Evolutionary conservation across 2,329 filamentous ascomycete genomes (phyloP).

Genomic region (Fusarium anguioides): DNA sequence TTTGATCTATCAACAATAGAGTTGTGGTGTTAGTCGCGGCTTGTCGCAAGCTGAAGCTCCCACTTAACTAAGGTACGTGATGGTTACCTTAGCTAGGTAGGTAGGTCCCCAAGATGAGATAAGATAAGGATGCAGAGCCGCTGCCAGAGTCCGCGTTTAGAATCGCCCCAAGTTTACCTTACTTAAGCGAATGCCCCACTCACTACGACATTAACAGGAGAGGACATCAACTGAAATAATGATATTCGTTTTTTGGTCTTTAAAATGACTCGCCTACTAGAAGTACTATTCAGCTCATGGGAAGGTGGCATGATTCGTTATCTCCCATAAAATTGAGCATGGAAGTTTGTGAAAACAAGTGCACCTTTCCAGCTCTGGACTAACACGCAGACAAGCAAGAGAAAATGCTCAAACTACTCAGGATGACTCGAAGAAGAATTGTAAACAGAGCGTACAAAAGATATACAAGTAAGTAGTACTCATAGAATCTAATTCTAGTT

Average conservation of each 20-base stretch:
- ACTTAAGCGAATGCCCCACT: slow-evolving; percentile 3
- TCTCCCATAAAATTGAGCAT: not conserved
- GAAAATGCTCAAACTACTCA: too few relatives aligned
- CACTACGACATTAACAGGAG: not conserved
- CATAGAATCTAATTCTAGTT: too few relatives aligned
- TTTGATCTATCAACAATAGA: slow-evolving; percentile 20
- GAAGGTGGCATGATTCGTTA: fast-evolving
- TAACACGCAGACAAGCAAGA: not conserved
- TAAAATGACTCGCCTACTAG: fast-evolving
- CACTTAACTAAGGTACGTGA: slow-evolving; percentile 4
- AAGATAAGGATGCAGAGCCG: not conserved
- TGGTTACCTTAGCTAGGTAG: too few relatives aligned
- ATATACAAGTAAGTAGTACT: too few relatives aligned
- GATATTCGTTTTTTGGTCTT: too few relatives aligned
- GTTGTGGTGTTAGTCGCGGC: slow-evolving; percentile 23
- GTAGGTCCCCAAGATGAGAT: slow-evolving; percentile 6
- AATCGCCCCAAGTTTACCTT: not conserved
- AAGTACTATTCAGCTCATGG: fast-evolving
- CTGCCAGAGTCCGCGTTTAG: not conserved
- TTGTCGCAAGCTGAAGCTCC: slow-evolving; percentile 35
- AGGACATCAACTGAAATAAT: not conserved
- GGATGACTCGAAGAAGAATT: too few relatives aligned
- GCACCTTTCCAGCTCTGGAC: not conserved
- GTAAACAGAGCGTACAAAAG: too few relatives aligned
- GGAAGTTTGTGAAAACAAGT: not conserved